A percentile compares a stretch with the other conserved stretches of the same genome.
Evolutionary conservation across 2,329 filamentous ascomycete species (phyloP).

Genomic region (Calonectria pauciramosa): DNA sequence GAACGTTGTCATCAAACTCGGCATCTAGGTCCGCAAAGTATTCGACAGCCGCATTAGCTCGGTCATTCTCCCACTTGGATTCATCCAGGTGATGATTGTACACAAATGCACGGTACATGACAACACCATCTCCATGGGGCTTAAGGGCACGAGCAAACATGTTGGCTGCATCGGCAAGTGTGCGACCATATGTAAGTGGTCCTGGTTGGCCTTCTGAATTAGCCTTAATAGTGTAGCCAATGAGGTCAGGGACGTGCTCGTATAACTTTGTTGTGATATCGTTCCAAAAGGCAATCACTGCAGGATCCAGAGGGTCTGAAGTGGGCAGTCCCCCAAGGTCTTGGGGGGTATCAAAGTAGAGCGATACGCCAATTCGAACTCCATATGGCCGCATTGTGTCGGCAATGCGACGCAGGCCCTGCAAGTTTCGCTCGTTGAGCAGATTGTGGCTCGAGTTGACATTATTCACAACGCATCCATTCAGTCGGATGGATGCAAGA

Average conservation of each 20-base stretch:
- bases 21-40: neutral
- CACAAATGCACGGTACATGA: neutral
- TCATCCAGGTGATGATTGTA: neutral
- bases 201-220: neutral
- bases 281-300: neutral
- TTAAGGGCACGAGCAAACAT: neutral
- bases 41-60: neutral
- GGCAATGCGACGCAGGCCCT: neutral
- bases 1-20: neutral
- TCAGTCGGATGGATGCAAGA: neutral
- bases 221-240: neutral
- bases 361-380: neutral
- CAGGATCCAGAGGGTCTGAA: neutral
- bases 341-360: neutral
- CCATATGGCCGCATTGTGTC: neutral
- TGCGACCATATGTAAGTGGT: neutral
- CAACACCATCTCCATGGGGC: neutral
- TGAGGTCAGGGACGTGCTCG: neutral
- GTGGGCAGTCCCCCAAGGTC: neutral
- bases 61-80: conserved; percentile 8
- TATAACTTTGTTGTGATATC: neutral
- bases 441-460: conserved; percentile 5
- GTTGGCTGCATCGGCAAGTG: neutral
- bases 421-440: neutral
- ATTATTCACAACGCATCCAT: conserved; percentile 1